phyloP scores from a whole-genome alignment of 2,329 filamentous ascomycete species.

The Nothopassalora personata region DNA sequence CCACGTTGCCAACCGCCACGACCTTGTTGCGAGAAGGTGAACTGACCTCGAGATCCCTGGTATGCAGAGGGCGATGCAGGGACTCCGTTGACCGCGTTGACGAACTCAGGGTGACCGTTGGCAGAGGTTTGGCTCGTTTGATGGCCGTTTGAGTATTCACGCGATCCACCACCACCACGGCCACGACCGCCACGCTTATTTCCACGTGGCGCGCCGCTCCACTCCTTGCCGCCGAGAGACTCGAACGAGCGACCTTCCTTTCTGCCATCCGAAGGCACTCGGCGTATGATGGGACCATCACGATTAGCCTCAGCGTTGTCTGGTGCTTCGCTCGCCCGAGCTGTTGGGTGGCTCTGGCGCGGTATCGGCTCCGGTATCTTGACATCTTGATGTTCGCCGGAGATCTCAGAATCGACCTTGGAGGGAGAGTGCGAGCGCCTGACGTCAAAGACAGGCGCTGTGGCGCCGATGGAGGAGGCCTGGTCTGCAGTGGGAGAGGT shows the following conservation, averaged over 20 bases:
- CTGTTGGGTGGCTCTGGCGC: slow-evolving; percentile 1
- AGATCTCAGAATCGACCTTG: slow-evolving; percentile 7
- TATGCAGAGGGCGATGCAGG: slow-evolving; percentile 28
- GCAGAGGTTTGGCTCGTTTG: slow-evolving; percentile 15
- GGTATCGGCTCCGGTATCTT: slow-evolving; percentile 19
- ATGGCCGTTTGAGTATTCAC: slow-evolving; percentile 30
- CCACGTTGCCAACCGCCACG: slow-evolving; percentile 44
- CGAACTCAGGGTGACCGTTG: slow-evolving; percentile 24
- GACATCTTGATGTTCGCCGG: slow-evolving; percentile 13
- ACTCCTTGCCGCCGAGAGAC: slow-evolving; percentile 22
- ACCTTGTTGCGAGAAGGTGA: slow-evolving; percentile 29
- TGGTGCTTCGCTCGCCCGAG: slow-evolving; percentile 6
- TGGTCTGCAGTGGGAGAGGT: background rate
- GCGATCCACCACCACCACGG: slow-evolving; percentile 28
- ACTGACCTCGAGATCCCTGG: slow-evolving; percentile 25
- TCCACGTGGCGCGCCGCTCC: slow-evolving; percentile 21
- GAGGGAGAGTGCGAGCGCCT: slow-evolving; percentile 18
- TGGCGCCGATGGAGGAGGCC: background rate
- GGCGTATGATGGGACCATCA: slow-evolving; percentile 10
- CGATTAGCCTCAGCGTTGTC: slow-evolving; percentile 9
- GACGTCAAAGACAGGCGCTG: slow-evolving; percentile 4
- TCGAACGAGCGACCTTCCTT: slow-evolving; percentile 23
- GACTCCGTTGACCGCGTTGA: slow-evolving; percentile 17
- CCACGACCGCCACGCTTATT: slow-evolving; percentile 31
- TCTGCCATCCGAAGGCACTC: slow-evolving; percentile 18